Base-by-base conservation (phyloP, 305 asterid genomes). In the Striga hermonthica region DNA sequence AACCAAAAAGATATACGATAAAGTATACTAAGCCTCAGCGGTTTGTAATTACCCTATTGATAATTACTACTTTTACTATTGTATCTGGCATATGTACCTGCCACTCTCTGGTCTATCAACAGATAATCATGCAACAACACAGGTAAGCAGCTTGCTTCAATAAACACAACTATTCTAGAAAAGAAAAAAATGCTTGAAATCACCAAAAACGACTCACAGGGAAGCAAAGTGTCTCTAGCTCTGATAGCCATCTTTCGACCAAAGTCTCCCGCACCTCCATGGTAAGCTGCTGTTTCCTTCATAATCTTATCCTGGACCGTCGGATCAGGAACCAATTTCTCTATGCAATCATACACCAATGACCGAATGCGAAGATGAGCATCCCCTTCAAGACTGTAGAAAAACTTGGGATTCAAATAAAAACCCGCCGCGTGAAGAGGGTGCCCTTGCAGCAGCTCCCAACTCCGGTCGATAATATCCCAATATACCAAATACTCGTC, bases 381-480 rank as follows among this genome's bases (percentile, higher is more conserved):
- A 34, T 90, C 96, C 59, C 89, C 90, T 72, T 79, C 92, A 34
- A 90, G 88, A 67, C 90, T 80, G 80, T 90, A 90, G 68, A 87
- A 92, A 67, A 87, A 92, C 69, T 81, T 90, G 6, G 98, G 96
- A 71, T 92, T 90, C 61, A 92, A 84, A 81, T 87, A 90, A 70
- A 92, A 88, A 64, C 97, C 98, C 9, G 98, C 95, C 3, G 90
- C 95, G 59, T 81, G 90, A 75, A 93, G 95, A 60, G 97, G 97
- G 79, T 93, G 90, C 2, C 74, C 75, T 38, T 78, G 79, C 70
- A 90, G 97, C 53, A 73, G 91, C 71, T 83, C 91, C 97, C 98
- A 93, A 73, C 95, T 78, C 43, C 76, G 81, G 81, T 86, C 93
- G 40, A 93, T 93, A 44, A 90, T 86, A 10, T 81, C 77, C 96